Percentiles rank a stretch among this genome's conserved stretches.
Conservation (phyloP, 2,329 filamentous ascomycete species). For the Paecilomyces niveus region DNA sequence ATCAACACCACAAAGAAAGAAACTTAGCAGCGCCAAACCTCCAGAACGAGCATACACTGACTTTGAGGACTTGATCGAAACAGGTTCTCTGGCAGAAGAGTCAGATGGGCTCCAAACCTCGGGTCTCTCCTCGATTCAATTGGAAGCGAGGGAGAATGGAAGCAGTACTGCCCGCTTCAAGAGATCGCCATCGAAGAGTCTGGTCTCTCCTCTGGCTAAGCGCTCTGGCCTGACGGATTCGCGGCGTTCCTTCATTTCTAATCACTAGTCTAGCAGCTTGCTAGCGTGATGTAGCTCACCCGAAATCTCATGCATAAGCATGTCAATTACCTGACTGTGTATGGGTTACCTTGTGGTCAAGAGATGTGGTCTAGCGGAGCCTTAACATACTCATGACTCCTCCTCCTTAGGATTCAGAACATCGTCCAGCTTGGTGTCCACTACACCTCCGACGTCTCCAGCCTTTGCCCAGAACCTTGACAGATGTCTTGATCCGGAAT, state of each 20-base stretch:
- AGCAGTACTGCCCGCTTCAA: not conserved
- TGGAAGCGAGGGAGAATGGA: conserved; percentile 5
- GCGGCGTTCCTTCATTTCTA: not conserved
- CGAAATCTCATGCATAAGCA: not conserved
- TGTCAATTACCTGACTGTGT: not conserved
- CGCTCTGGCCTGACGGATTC: not conserved
- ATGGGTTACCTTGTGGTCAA: not conserved
- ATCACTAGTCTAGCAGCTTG: not conserved
- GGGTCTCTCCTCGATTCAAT: conserved; percentile 12
- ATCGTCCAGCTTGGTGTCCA: conserved; percentile 40
- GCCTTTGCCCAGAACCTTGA: conserved; percentile 46
- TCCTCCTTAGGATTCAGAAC: conserved; percentile 34
- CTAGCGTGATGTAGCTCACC: not conserved
- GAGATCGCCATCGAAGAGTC: conserved; percentile 4
- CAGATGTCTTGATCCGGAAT: conserved; percentile 45
- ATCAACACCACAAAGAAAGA: not conserved
- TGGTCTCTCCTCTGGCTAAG: conserved; percentile 5
- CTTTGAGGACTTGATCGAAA: not conserved
- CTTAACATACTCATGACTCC: conserved; percentile 14
- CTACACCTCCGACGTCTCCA: conserved; percentile 39
- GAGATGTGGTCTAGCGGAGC: not conserved
- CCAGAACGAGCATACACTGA: conserved; percentile 7
- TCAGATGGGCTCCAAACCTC: conserved; percentile 7
- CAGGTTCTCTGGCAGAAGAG: conserved; percentile 7
- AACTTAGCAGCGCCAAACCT: conserved; percentile 1